phyloP scores from a whole-genome alignment of 805 yeast species.

The Ascoidea rubescens region DNA sequence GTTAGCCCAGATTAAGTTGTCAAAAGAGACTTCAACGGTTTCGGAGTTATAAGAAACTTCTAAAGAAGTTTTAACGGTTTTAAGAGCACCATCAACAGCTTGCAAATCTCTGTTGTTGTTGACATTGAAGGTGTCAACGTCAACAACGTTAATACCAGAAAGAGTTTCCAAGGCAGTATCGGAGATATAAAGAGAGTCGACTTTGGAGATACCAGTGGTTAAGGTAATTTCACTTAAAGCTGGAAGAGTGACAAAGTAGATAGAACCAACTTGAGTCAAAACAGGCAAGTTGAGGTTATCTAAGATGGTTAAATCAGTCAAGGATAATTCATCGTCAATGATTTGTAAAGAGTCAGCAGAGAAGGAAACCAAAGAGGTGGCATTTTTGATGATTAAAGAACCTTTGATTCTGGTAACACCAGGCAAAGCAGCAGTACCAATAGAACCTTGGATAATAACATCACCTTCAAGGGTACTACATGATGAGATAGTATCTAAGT shows the following conservation, averaged over 20 bases:
- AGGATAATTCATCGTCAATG: slow-evolving; percentile 56
- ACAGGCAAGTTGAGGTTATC: slow-evolving; percentile 58
- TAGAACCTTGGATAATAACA: slow-evolving; percentile 46
- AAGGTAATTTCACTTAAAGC: slow-evolving; percentile 63
- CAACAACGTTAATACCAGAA: slow-evolving; percentile 37
- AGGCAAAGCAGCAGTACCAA: slow-evolving; percentile 42
- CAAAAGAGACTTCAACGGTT: slow-evolving; percentile 52
- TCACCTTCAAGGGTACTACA: slow-evolving; percentile 79
- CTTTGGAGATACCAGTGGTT: slow-evolving; percentile 54
- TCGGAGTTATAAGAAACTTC: slow-evolving; percentile 80
- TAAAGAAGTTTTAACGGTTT: slow-evolving; percentile 60
- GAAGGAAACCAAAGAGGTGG: slow-evolving; percentile 46
- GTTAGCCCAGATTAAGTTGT: slow-evolving; percentile 71
- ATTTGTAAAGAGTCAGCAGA: slow-evolving; percentile 68
- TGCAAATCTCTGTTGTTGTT: slow-evolving; percentile 83
- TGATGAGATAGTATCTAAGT: slow-evolving; percentile 55
- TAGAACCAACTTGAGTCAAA: slow-evolving; percentile 69
- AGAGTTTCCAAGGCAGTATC: slow-evolving; percentile 61
- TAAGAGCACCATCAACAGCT: slow-evolving; percentile 56
- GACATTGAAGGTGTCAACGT: slow-evolving; percentile 47
- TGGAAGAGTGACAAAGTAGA: slow-evolving; percentile 75
- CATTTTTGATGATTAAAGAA: slow-evolving; percentile 51
- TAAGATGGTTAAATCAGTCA: slow-evolving; percentile 54
- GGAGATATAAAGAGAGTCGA: slow-evolving; percentile 54
- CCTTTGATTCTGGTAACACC: slow-evolving; percentile 73